Evolutionary conservation across 805 yeast species (phyloP), one percentile per base, ranked within the genome.

Genomic region (Candida chauliodis): DNA sequence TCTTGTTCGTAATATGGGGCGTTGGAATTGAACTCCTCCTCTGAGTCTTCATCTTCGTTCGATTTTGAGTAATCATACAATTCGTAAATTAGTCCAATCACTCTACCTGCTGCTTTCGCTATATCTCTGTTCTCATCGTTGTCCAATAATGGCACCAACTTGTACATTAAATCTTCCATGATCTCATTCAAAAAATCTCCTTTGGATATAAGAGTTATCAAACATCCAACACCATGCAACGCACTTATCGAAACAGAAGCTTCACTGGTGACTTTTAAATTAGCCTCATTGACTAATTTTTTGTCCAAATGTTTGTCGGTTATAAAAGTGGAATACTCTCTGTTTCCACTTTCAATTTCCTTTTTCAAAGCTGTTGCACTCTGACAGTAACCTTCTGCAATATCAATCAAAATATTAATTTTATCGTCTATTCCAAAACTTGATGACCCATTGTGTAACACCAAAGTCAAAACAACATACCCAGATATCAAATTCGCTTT

Each of bases 1-100:
- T 71, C 78, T 22, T 69, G 71, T 44, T 79, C 81, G 38, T 66
- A 61, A 52, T 75, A 78, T 2, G 84, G 84, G 1, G 69, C 56
- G 43, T 69, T 63, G 13, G 64, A 63, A 43, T 69, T 66, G 43
- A 58, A 72, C 13, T 71, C 76, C 3, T 58, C 65, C 10, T 63
- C 66, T 1, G 56, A 66, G 6, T 45, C 50, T 7, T 50, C 59
- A 7, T 61, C 66, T 3, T 57, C 67, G 2, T 58, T 65, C 6
- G 27, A 40, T 13, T 27, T 46, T 3, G 59, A 67, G 43, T 76
- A 78, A 21, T 59, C 61, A 49, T 63, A 74, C 10, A 71, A 46
- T 50, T 81, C 87, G 49, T 74, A 77, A 46, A 73, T 63, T 26
- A 81, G 58, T 1, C 79, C 87, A 34, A 77, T 58, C 10, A 77